These are phyloP conservation scores for Mucor indicus DNA, from an alignment of 371 early-diverging fungal species.

Conservation along the genomic window DNA sequence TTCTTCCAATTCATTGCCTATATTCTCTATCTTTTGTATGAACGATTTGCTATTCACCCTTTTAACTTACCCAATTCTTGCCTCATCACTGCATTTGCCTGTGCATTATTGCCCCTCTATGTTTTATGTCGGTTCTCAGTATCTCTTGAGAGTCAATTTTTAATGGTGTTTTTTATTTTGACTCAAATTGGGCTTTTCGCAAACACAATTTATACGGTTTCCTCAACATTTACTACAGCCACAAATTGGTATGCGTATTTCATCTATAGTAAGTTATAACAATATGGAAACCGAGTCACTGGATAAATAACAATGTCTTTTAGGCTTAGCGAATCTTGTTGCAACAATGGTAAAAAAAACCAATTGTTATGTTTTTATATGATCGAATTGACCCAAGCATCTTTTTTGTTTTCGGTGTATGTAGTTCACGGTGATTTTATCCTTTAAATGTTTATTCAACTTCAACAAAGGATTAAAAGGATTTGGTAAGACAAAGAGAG, in stretches of 20 bases:
- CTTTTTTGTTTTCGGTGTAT: neutral
- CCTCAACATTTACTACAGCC: neutral
- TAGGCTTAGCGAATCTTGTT: neutral
- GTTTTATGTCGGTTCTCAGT: neutral
- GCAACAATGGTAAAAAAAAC: neutral
- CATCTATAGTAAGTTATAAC: conserved; percentile 5
- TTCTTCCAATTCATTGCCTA: conserved; percentile 5
- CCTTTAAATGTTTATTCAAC: neutral
- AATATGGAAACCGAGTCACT: neutral
- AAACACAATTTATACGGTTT: neutral
- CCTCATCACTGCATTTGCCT: too few species aligned
- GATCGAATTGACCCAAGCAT: too few species aligned
- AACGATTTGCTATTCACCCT: too few species aligned
- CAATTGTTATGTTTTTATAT: neutral
- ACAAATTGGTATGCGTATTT: conserved; percentile 3
- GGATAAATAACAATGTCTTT: neutral
- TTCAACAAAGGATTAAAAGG: conserved; percentile 10
- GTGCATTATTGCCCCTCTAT: too few species aligned
- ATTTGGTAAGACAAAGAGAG: conserved; percentile 1
- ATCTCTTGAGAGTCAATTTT: conserved; percentile 1
- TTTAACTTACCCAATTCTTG: too few species aligned
- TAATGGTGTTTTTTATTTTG: neutral
- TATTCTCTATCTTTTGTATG: neutral
- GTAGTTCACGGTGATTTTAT: neutral
- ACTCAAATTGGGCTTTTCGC: neutral